Percentiles rank a stretch among this genome's conserved stretches.
phyloP scores from a whole-genome alignment of 2,329 filamentous ascomycete genomes.

The Ceratocystis smalleyi region DNA sequence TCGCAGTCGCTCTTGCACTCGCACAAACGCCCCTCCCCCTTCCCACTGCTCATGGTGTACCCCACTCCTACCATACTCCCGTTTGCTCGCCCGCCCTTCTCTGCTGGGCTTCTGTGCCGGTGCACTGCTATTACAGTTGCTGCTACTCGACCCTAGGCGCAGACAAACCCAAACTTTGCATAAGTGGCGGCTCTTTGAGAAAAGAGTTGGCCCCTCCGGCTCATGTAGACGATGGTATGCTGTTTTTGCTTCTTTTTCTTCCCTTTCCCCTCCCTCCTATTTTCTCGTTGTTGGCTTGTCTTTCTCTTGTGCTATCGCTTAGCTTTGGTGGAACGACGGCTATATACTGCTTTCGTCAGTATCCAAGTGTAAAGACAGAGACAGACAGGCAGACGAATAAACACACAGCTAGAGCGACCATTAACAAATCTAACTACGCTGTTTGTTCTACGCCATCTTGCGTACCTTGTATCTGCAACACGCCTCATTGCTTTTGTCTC shows the following conservation, averaged over 20 bases:
- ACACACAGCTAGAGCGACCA: too few relatives aligned
- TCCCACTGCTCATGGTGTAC: neutral
- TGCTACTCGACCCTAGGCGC: slow-evolving; percentile 1
- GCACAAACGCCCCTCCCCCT: neutral
- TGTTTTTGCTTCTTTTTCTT: slow-evolving; percentile 1
- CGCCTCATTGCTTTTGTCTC: neutral
- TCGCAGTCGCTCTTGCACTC: neutral
- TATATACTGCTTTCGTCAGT: neutral
- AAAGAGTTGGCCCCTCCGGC: slow-evolving; percentile 16
- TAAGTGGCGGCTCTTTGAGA: slow-evolving; percentile 9
- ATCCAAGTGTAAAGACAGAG: too few relatives aligned
- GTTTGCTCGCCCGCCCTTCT: neutral
- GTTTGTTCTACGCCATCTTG: neutral
- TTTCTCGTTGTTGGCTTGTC: neutral
- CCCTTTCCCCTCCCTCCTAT: neutral
- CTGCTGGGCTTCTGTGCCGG: neutral
- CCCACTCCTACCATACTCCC: neutral
- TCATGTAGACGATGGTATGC: slow-evolving; percentile 17
- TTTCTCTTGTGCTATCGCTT: neutral
- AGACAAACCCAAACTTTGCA: too few relatives aligned
- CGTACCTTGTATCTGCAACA: neutral
- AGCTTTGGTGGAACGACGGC: neutral
- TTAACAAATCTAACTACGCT: too few relatives aligned
- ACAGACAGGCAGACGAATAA: too few relatives aligned
- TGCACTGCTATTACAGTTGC: neutral